These are phyloP conservation scores for Phytophthora idaei DNA, from an alignment of 352 stramenopile species.

Conservation along the genomic window DNA sequence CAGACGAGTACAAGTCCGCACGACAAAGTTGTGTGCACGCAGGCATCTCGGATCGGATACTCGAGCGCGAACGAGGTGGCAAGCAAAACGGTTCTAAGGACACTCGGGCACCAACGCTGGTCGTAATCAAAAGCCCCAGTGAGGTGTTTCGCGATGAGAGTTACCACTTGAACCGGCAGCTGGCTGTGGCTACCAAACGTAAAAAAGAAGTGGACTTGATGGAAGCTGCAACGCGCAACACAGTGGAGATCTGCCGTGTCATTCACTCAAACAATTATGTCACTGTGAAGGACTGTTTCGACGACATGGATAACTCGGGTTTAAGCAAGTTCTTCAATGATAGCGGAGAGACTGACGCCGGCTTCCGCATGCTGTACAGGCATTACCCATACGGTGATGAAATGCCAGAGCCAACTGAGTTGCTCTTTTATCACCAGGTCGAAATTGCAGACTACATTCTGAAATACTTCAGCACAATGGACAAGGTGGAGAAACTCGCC, in stretches of 20 bases:
- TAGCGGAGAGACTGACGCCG: constrained; percentile 52
- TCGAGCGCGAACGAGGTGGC: constrained; percentile 51
- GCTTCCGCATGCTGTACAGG: constrained; percentile 73
- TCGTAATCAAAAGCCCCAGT: constrained; percentile 57
- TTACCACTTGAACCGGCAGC: constrained; percentile 62
- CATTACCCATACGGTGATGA: constrained; percentile 52
- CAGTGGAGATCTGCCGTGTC: constrained; percentile 52
- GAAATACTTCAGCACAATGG: constrained; percentile 56
- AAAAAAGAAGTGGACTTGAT: constrained; percentile 60
- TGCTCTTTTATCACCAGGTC: constrained; percentile 61
- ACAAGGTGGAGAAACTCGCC: constrained; percentile 44
- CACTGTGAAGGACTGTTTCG: constrained; percentile 58
- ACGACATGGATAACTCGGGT: constrained; percentile 45
- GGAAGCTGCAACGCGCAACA: constrained; percentile 71
- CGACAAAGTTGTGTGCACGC: constrained; percentile 73
- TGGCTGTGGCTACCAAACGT: constrained; percentile 48
- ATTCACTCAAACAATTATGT: constrained; percentile 58
- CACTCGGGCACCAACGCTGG: constrained; percentile 16
- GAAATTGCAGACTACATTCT: constrained; percentile 77
- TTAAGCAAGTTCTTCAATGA: constrained; percentile 56
- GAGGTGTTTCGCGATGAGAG: constrained; percentile 70
- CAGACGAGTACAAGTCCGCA: constrained; percentile 54
- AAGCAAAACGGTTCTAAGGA: constrained; percentile 21
- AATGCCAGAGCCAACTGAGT: constrained; percentile 59
- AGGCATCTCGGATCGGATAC: constrained; percentile 70